Conservation (phyloP, 495 filamentous ascomycete genomes). For the Podospora tetraspora region DNA sequence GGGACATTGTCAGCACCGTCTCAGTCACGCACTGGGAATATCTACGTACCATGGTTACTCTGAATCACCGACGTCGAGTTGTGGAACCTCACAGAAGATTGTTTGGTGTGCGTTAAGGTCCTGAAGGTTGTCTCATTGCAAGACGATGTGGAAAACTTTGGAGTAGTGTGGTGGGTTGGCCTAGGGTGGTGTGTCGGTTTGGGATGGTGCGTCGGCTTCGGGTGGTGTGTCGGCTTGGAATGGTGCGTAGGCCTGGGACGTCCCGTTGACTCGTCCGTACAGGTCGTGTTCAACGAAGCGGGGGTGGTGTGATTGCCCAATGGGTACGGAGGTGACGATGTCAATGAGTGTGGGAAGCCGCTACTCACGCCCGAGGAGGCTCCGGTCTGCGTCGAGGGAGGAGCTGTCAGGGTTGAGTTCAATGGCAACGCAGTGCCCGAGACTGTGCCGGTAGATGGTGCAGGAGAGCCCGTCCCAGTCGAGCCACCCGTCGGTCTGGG, state of each 20-base stretch:
- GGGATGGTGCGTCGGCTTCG: background rate
- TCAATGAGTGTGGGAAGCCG: background rate
- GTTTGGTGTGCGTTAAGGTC: background rate
- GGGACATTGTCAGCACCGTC: background rate
- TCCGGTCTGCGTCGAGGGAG: background rate
- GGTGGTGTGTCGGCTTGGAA: background rate
- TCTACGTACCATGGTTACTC: background rate
- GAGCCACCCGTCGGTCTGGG: background rate
- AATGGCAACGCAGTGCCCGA: background rate
- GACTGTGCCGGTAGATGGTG: background rate
- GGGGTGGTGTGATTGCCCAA: constrained; percentile 5
- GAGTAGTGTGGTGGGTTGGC: background rate
- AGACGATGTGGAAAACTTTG: constrained; percentile 8
- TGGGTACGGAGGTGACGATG: constrained; percentile 15
- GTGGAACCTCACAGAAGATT: constrained; percentile 1
- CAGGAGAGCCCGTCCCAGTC: background rate
- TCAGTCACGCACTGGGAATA: background rate
- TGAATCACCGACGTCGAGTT: constrained; percentile 11
- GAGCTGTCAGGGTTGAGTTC: background rate
- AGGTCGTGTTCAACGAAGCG: constrained; percentile 15
- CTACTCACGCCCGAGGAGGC: constrained; percentile 1
- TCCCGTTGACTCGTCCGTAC: constrained; percentile 12
- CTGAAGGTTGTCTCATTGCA: constrained; percentile 21
- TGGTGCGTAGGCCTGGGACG: constrained; percentile 1
- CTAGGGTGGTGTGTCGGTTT: background rate